phyloP scores from a whole-genome alignment of 768 basidiomycete genomes.

The Ephemerocybe angulata region DNA sequence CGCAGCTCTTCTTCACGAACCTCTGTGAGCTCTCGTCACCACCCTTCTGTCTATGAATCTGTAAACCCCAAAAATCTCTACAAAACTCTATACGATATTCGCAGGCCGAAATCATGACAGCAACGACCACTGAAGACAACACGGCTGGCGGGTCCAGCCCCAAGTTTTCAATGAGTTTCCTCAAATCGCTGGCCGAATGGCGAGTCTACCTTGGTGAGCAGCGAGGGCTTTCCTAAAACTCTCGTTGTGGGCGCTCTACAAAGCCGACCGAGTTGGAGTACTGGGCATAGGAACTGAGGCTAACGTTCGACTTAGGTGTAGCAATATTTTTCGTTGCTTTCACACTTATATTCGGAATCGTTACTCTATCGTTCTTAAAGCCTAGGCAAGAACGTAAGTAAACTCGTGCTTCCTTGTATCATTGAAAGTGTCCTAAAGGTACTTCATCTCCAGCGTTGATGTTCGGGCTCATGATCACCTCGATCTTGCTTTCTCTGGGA shows the following conservation, averaged over 20 bases:
- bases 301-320: constrained; percentile 15
- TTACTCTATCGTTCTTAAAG: constrained; percentile 26
- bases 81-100: constrained; percentile 1
- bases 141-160: constrained; percentile 5
- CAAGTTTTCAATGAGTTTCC: constrained; percentile 3
- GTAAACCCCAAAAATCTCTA: too few species aligned
- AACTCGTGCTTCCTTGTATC: background rate
- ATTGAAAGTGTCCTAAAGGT: background rate
- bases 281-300: too few species aligned
- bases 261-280: too few species aligned
- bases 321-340: constrained; percentile 24
- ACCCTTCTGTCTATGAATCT: background rate
- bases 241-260: background rate
- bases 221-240: background rate
- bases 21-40: constrained; percentile 1
- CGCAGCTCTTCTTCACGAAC: constrained; percentile 3
- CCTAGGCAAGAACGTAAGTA: constrained; percentile 27
- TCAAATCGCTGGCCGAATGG: constrained; percentile 5
- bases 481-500: constrained; percentile 24
- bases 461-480: constrained; percentile 25
- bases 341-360: constrained; percentile 25
- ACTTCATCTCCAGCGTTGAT: constrained; percentile 19
- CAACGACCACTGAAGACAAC: background rate
- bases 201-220: constrained; percentile 2
- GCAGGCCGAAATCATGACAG: constrained; percentile 6